phyloP scores from a whole-genome alignment of 2,329 filamentous ascomycete species.

The Penicillium nordicum region DNA sequence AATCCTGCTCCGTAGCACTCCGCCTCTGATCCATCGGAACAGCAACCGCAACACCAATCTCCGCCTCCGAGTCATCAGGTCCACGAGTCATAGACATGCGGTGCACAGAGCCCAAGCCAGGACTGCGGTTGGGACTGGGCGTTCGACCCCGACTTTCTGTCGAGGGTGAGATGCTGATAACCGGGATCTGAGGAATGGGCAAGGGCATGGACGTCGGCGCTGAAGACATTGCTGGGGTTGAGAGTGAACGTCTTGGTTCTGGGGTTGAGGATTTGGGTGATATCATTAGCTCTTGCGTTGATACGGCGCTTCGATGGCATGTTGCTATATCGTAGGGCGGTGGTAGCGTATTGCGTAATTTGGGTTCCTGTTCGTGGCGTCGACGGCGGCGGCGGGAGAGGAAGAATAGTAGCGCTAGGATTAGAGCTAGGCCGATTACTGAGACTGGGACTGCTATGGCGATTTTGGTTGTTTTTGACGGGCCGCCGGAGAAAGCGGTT shows the following conservation, averaged over 20 bases:
- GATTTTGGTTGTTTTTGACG: slow-evolving; percentile 25
- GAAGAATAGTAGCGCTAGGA: slow-evolving; percentile 27
- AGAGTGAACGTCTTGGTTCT: background rate
- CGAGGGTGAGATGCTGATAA: slow-evolving; percentile 6
- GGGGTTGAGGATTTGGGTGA: background rate
- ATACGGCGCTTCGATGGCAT: slow-evolving; percentile 7
- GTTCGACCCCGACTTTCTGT: background rate
- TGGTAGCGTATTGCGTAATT: background rate
- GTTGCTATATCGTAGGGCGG: slow-evolving; percentile 10
- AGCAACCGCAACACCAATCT: slow-evolving; percentile 13
- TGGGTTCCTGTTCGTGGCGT: slow-evolving; percentile 8
- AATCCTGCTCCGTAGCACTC: slow-evolving; percentile 11
- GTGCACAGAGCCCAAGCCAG: background rate
- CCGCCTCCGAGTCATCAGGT: slow-evolving; percentile 4
- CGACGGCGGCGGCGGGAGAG: slow-evolving; percentile 25
- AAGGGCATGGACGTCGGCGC: background rate
- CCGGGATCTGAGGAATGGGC: background rate
- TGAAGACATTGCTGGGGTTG: background rate
- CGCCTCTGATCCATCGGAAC: slow-evolving; percentile 10
- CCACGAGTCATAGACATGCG: background rate
- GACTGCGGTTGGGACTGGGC: background rate
- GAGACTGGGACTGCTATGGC: slow-evolving; percentile 36
- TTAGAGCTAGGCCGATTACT: slow-evolving; percentile 25
- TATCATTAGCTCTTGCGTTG: slow-evolving; percentile 14
- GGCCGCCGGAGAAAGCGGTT: slow-evolving; percentile 6